These are phyloP conservation scores for Kazachstania kunashirensis DNA, from an alignment of 805 yeast species.

Conservation along the genomic window DNA sequence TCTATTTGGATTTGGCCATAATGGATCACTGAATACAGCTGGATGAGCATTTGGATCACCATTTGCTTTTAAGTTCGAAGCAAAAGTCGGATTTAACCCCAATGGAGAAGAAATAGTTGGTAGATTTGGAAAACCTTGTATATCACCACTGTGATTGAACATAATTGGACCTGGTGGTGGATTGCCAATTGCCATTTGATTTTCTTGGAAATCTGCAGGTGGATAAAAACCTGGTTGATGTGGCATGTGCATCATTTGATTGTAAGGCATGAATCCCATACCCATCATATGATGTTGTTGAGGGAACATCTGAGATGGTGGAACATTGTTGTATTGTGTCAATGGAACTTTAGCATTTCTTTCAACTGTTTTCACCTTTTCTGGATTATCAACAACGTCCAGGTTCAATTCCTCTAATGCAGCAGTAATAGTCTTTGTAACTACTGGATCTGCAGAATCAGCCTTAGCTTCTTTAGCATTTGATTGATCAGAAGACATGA, in stretches of 20 bases:
- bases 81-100: slow-evolving; percentile 4
- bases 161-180: slow-evolving; percentile 6
- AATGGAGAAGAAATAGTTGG: slow-evolving; percentile 4
- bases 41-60: neutral
- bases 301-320: slow-evolving; percentile 3
- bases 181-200: slow-evolving; percentile 5
- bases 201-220: slow-evolving; percentile 16
- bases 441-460: slow-evolving; percentile 16
- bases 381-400: slow-evolving; percentile 17
- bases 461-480: slow-evolving; percentile 3
- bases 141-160: slow-evolving; percentile 14
- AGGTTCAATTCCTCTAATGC: slow-evolving; percentile 28
- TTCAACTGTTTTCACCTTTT: neutral
- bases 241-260: slow-evolving; percentile 28
- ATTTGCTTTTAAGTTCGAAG: slow-evolving; percentile 3
- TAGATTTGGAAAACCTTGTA: slow-evolving; percentile 9
- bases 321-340: neutral
- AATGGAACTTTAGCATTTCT: neutral
- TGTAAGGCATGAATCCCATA: slow-evolving; percentile 27
- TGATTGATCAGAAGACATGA: slow-evolving; percentile 10
- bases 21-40: slow-evolving; percentile 9
- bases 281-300: slow-evolving; percentile 24
- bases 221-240: slow-evolving; percentile 23
- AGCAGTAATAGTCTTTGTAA: slow-evolving; percentile 22
- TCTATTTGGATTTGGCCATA: slow-evolving; percentile 13